A percentile compares a stretch with the other conserved stretches of the same genome.
These are phyloP conservation scores for Boletus tomentosulus DNA, from an alignment of 768 basidiomycete species.

Conservation along the genomic window DNA sequence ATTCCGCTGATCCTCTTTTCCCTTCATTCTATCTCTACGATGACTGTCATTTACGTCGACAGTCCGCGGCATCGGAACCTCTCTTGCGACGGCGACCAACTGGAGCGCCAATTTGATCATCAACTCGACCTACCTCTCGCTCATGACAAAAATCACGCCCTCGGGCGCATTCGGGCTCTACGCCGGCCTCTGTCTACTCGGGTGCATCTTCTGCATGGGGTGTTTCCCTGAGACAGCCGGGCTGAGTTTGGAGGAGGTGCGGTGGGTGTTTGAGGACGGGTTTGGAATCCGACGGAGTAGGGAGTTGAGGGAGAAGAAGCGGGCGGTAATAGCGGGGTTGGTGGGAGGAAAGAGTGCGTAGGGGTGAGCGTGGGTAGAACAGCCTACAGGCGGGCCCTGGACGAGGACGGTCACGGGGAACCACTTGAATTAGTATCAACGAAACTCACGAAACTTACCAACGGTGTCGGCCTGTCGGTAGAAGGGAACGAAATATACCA, in stretches of 20 bases:
- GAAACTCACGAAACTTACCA: too few relatives aligned
- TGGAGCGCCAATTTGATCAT: conserved; percentile 78
- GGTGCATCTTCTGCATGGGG: conserved; percentile 61
- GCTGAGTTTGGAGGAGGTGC: conserved; percentile 64
- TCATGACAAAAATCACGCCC: conserved; percentile 72
- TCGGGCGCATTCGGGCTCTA: conserved; percentile 77
- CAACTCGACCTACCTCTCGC: conserved; percentile 72
- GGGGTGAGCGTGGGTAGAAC: neutral
- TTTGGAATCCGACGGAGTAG: conserved; percentile 61
- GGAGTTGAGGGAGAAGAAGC: conserved; percentile 35
- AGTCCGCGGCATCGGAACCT: conserved; percentile 78
- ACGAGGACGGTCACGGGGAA: too few relatives aligned
- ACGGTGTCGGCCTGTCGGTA: too few relatives aligned
- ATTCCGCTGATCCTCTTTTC: neutral
- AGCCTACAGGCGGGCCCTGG: too few relatives aligned
- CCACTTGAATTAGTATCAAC: too few relatives aligned
- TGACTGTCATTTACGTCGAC: neutral
- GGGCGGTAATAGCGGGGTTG: conserved; percentile 1
- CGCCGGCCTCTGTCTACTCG: conserved; percentile 65
- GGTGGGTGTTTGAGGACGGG: conserved; percentile 55
- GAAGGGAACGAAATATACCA: too few relatives aligned
- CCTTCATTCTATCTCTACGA: too few relatives aligned
- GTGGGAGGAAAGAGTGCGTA: neutral
- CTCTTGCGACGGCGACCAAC: conserved; percentile 70
- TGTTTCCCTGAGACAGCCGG: conserved; percentile 83